These are phyloP conservation scores for Cryptosporidium meleagridis DNA, from an alignment of 169 alveolate species.

Conservation along the genomic window DNA sequence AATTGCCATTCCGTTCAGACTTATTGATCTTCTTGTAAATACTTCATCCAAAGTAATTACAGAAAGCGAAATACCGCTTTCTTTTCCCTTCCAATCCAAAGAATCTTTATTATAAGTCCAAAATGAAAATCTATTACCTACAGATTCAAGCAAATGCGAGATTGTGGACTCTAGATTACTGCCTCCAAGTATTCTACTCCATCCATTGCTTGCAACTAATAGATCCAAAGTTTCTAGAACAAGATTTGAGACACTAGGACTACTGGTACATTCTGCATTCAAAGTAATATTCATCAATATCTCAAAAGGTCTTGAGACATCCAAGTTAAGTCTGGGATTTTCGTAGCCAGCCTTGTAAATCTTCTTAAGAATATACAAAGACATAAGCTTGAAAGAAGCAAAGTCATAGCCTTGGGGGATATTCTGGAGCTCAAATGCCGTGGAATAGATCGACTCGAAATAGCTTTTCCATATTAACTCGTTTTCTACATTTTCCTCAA, in stretches of 20 bases:
- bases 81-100: conserved; percentile 43
- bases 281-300: conserved; percentile 30
- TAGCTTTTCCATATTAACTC: conserved; percentile 30
- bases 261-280: conserved; percentile 68
- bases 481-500: neutral
- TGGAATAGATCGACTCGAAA: conserved; percentile 36
- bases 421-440: conserved; percentile 26
- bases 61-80: conserved; percentile 31
- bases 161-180: neutral
- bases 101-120: conserved; percentile 19
- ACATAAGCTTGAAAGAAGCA: conserved; percentile 33
- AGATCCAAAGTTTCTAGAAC: conserved; percentile 44
- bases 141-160: conserved; percentile 22
- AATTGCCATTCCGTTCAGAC: conserved; percentile 31
- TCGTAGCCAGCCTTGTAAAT: neutral
- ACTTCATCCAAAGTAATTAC: conserved; percentile 41
- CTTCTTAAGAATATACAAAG: conserved; percentile 37
- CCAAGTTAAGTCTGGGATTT: conserved; percentile 3
- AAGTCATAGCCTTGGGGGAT: conserved; percentile 34
- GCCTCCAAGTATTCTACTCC: conserved; percentile 8
- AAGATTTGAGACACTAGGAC: conserved; percentile 46
- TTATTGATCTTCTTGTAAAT: conserved; percentile 22
- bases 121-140: conserved; percentile 59
- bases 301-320: conserved; percentile 29
- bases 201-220: conserved; percentile 4